Evolutionary conservation across 2,329 filamentous ascomycete genomes (phyloP), one percentile per base, ranked within the genome.

Genomic region (Phaeosphaeria sp.): DNA sequence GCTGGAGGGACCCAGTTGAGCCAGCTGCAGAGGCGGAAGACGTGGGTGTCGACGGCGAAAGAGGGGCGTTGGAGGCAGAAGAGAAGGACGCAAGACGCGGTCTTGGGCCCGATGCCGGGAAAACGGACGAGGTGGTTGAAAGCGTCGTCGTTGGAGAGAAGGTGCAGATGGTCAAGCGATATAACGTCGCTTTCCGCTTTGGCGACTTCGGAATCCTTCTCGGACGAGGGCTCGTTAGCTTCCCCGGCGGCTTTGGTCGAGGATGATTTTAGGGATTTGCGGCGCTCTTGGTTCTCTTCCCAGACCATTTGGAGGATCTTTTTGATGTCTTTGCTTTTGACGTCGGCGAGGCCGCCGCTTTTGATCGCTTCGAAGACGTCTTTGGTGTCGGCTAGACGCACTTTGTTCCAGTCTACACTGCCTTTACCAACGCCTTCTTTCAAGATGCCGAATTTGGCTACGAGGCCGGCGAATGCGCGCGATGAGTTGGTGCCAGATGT

Each of bases 381-480:
- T 41, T 84, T 80, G 4, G 85, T 72, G 1, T 85, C 75, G 1
- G 88, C 85, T 23, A 79, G 74, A 21, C 87, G 85, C 1, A 93
- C 88, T 10, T 85, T 86, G 64, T 92, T 86, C 89, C 90, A 94
- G 71, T 93, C 81, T 7, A 93, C 88, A 54, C 89, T 91, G 2
- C 89, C 89, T 65, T 89, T 87, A 5, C 89, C 89, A 10, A 89
- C 78, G 6, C 89, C 87, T 43, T 84, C 80, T 30, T 87, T 73
- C 3, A 89, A 77, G 18, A 86, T 81, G 0, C 90, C 90, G 61
- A 89, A 93, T 33, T 78, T 83, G 18, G 84, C 69, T 2, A 89
- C 85, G 0, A 95, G 80, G 0, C 87, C 88, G 57, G 83, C 80
- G 60, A 94, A 86, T 6, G 90, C 89, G 42, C 81, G 83, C 20